Base-by-base conservation (phyloP, 1,284 basidiomycete species). In the Puccinia coronata region DNA sequence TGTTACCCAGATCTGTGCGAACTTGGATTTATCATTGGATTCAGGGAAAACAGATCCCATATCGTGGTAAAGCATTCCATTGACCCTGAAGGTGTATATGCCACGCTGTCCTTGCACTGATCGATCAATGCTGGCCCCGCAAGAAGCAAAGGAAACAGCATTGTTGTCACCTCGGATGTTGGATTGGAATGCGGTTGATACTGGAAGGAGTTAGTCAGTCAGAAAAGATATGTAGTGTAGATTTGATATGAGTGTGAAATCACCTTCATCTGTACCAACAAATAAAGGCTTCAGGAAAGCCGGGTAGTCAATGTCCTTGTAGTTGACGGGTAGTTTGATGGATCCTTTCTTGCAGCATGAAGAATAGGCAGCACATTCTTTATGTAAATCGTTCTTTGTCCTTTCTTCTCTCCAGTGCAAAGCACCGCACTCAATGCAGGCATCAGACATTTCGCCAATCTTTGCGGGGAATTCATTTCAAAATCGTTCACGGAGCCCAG, bases 1-100 rank as follows among this genome's bases (percentile, higher is more conserved):
- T 2, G 34, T 34, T 34, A 74, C 72, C 31, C 28, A 74, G 20
- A 74, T 74, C 51, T 74, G 72, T 11, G 72, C 14, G 28, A 74
- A 74, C 12, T 12, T 28, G 8, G 53, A 1, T 0, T 34, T 34
- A 9, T 9, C 1, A 0, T 55, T 1, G 2, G 1, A 0, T 14
- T 41, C 6, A 1, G 53, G 72, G 11, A 74, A 41, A 34, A 74
- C 9, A 11, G 53, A 39, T 18, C 53, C 51, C 31, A 74, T 74
- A 16, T 57, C n/a, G 41, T 74, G 72, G 9, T 43, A 39, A 4
- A 74, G n/a, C 8, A 31, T 20, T 5, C 72, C 72, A 39, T 14
- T 20, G 8, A 74, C 43, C 23, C 72, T 36, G 51, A 74, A 74
- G 12, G 51, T 20, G 53, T 25, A 39, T 12, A 47, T 34, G 18